Base-by-base conservation (phyloP, 768 basidiomycete genomes). In the Lactarius hengduanensis region DNA sequence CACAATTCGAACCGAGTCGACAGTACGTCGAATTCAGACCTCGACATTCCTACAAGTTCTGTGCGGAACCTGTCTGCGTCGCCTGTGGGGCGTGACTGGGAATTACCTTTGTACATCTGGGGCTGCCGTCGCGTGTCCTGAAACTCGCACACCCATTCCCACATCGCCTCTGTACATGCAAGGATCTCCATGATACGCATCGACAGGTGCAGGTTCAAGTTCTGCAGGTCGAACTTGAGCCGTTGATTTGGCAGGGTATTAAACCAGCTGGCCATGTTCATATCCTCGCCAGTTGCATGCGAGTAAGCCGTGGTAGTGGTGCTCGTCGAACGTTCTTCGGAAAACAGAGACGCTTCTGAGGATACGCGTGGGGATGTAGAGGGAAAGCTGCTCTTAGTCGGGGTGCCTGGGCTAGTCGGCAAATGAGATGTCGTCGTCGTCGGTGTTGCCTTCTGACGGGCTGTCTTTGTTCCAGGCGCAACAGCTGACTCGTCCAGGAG, bases 161-260 rank as follows among this genome's bases (percentile, higher is more conserved):
- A 92, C 89, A 91, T 91, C 36, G 85, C 80, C 75, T 91, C 90
- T 0, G 85, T 80, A 71, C 89, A 91, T 9, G 81, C 88, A 16
- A 90, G 69, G n/a, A 91, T 80, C 73, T 89, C 90, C 64, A 82
- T 80, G 10, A 83, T 82, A 16, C 87, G 80, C 69, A 85, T 64
- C 20, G 82, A 77, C n/a, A 92, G 78, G 74, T 89, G 88, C 65
- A 90, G 74, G 71, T 88, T 87, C 56, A 90, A 75, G 9, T 82
- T 80, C 62, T 81, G 79, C 58, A 85, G 67, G 74, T 91, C 89
- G 38, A 89, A 77, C 50, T 82, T 77, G 69, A 88, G 74, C 9
- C 76, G 80, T 53, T 77, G 72, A 68, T 87, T 86, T 40, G 88
- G 87, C n/a, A 88, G 73, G 28, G 77, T 76, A 54, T 79, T 78